phyloP scores from a whole-genome alignment of 176 grass and related monocot genomes.

The Poa pratensis region DNA sequence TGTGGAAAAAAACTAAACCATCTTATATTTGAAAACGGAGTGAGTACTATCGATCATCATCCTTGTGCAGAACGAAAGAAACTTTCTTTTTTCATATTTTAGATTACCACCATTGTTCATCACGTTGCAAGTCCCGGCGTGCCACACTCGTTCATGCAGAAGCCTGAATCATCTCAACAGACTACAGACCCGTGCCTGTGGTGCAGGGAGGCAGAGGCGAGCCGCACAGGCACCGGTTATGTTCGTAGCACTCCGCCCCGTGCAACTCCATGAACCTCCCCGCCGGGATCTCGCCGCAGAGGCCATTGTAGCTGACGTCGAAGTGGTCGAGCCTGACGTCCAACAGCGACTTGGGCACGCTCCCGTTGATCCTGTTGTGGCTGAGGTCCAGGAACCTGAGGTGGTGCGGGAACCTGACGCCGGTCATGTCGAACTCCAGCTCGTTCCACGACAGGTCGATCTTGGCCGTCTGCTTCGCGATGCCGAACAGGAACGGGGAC shows the following conservation, averaged over 20 bases:
- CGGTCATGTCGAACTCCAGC: slow-evolving; percentile 74
- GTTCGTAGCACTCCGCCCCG: slow-evolving; percentile 46
- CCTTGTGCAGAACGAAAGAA: no score
- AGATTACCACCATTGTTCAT: no score
- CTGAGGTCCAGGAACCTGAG: slow-evolving; percentile 74
- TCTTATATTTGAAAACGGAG: no score
- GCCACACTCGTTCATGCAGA: no score
- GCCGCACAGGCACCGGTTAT: slow-evolving; percentile 78
- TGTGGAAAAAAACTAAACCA: no score
- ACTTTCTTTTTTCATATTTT: no score
- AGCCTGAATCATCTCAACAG: neutral
- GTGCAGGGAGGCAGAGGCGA: slow-evolving; percentile 62
- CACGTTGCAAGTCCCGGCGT: no score
- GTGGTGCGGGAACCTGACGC: slow-evolving; percentile 56
- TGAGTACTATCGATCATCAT: no score
- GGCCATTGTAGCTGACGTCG: slow-evolving; percentile 74
- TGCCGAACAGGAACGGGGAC: slow-evolving; percentile 62
- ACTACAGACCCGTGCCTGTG: neutral
- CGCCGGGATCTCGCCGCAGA: slow-evolving; percentile 77
- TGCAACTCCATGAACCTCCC: slow-evolving; percentile 51
- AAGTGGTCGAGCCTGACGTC: slow-evolving; percentile 57
- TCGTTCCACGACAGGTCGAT: slow-evolving; percentile 87
- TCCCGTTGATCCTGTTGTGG: slow-evolving; percentile 74
- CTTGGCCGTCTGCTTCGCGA: slow-evolving; percentile 45
- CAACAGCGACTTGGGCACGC: slow-evolving; percentile 59